Percentiles rank a stretch among this genome's conserved stretches.
Conservation (phyloP, 139 green algal species). For the Tetratostichococcus sp. region DNA sequence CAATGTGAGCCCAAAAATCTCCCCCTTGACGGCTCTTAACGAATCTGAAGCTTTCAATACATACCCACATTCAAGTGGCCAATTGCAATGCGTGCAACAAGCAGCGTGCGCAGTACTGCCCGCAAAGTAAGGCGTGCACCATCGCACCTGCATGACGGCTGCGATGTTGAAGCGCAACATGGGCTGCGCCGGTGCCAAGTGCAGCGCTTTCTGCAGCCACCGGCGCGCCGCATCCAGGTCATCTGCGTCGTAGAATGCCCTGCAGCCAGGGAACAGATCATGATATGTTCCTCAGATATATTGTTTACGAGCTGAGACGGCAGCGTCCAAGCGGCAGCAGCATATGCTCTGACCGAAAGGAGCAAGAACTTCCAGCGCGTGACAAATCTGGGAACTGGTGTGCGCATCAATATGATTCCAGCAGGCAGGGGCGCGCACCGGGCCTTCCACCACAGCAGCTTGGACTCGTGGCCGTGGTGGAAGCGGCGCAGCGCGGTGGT, state of each 20-base stretch:
- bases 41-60: no score
- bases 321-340: no score
- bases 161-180: constrained; percentile 74
- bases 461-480: constrained; percentile 32
- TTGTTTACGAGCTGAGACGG: no score
- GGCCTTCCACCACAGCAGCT: constrained; percentile 40
- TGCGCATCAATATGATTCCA: no score
- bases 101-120: no score
- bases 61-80: neutral
- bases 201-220: constrained; percentile 62
- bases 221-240: constrained; percentile 54
- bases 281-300: constrained; percentile 28
- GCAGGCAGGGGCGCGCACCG: neutral
- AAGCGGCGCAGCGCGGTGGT: constrained; percentile 49
- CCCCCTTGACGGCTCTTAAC: no score
- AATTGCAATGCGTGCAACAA: no score
- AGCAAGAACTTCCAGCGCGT: no score
- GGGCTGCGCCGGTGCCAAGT: constrained; percentile 67
- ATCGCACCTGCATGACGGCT: constrained; percentile 71
- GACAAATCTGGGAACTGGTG: no score
- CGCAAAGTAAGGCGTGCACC: neutral
- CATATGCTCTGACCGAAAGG: no score
- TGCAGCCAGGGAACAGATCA: constrained; percentile 36
- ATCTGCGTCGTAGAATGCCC: constrained; percentile 73
- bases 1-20: no score